Evolutionary conservation across 1,284 basidiomycete species (phyloP).

Genomic region (Hypsizygus ulmarius): DNA sequence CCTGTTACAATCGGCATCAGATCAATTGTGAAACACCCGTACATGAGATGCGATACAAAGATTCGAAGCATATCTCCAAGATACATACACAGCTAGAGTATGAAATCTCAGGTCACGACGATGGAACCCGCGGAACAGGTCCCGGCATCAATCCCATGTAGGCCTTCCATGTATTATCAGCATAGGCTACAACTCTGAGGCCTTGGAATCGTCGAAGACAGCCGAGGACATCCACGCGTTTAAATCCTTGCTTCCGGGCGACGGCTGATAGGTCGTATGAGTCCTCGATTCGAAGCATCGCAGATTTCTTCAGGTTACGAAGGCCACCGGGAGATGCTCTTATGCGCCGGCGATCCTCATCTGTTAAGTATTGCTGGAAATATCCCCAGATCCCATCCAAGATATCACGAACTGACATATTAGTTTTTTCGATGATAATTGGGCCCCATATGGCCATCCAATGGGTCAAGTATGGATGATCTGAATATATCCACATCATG

Average conservation of each 20-base stretch:
- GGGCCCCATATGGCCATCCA: constrained; percentile 38
- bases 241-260: constrained; percentile 23
- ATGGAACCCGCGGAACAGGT: constrained; percentile 24
- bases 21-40: too few species aligned
- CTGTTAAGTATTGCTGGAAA: constrained; percentile 28
- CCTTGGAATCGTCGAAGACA: constrained; percentile 37
- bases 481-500: constrained; percentile 31
- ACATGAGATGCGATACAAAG: too few species aligned
- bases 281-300: constrained; percentile 24
- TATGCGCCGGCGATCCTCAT: constrained; percentile 25
- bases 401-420: constrained; percentile 29
- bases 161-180: constrained; percentile 35
- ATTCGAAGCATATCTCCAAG: too few species aligned
- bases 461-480: constrained; percentile 25
- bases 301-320: constrained; percentile 22
- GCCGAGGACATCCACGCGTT: constrained; percentile 36
- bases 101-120: not conserved
- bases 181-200: constrained; percentile 31
- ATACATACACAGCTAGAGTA: too few species aligned
- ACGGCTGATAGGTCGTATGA: constrained; percentile 27
- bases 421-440: constrained; percentile 27
- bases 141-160: constrained; percentile 36
- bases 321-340: constrained; percentile 19
- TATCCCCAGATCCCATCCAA: constrained; percentile 33
- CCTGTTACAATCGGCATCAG: too few species aligned